A percentile compares a stretch with the other conserved stretches of the same genome.
These are phyloP conservation scores for Ceratobasidium papillatum DNA, from an alignment of 1,284 basidiomycete species.

Conservation along the genomic window DNA sequence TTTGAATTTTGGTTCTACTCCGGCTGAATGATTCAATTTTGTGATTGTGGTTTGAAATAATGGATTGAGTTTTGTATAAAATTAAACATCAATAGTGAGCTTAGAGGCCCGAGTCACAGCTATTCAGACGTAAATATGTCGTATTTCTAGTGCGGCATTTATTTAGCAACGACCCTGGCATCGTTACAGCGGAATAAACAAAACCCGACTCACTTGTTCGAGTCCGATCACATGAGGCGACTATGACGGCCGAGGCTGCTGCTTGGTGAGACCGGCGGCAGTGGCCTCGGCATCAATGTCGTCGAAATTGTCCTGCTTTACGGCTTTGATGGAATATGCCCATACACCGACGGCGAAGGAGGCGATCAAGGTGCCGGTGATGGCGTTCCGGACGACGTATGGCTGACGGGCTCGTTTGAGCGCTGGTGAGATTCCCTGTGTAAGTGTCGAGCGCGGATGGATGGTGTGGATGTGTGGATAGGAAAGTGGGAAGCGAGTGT, in stretches of 20 bases:
- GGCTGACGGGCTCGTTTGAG: conserved; percentile 87
- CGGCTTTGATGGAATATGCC: conserved; percentile 91
- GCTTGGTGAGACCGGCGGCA: conserved; percentile 49
- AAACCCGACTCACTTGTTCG: conserved; percentile 10
- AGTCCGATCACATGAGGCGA: background rate
- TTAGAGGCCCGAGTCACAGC: too few species aligned
- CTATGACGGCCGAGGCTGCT: conserved; percentile 15
- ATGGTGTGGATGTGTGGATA: background rate
- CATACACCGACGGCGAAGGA: conserved; percentile 87
- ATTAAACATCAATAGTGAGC: too few species aligned
- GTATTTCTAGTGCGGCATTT: background rate
- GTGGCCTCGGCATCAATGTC: conserved; percentile 81
- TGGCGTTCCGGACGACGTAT: conserved; percentile 78
- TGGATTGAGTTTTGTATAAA: too few species aligned
- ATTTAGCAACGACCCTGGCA: background rate
- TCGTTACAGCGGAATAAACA: background rate
- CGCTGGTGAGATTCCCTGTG: conserved; percentile 82
- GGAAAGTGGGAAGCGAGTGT: background rate
- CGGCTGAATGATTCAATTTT: too few species aligned
- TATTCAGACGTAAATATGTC: background rate
- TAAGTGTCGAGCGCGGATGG: conserved; percentile 3
- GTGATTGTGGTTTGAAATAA: too few species aligned
- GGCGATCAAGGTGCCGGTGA: conserved; percentile 78
- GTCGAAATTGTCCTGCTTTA: conserved; percentile 92
- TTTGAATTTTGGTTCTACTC: too few species aligned